Evolutionary conservation across 352 stramenopile species (phyloP).

Genomic region (Pythium vanterpoolii): DNA sequence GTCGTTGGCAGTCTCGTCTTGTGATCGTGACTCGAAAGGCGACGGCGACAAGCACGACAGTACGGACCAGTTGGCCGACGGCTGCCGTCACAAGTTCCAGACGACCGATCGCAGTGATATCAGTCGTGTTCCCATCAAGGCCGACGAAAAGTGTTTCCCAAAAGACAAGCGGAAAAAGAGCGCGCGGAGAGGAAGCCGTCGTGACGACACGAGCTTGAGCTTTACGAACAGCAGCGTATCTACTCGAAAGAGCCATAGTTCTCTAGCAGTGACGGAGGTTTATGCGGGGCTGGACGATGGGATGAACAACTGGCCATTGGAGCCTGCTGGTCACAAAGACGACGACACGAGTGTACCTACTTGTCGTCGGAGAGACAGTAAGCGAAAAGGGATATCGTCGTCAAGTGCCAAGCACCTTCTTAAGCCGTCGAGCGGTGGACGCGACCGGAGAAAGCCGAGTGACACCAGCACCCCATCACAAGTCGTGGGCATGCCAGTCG

Average conservation of each 20-base stretch:
- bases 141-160: constrained; percentile 15
- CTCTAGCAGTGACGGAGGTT: constrained; percentile 6
- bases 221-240: constrained; percentile 4
- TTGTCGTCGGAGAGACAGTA: constrained; percentile 8
- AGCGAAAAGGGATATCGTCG: not conserved
- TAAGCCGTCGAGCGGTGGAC: constrained; percentile 11
- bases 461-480: not conserved
- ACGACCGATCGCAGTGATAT: constrained; percentile 6
- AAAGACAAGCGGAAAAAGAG: constrained; percentile 26
- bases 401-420: constrained; percentile 5
- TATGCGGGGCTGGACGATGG: constrained; percentile 11
- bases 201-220: constrained; percentile 9
- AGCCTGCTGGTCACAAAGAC: constrained; percentile 8
- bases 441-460: constrained; percentile 10
- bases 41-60: constrained; percentile 11
- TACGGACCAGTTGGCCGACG: not conserved
- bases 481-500: not conserved
- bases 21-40: not conserved
- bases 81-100: constrained; percentile 3
- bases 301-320: constrained; percentile 5
- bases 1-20: not conserved
- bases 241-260: constrained; percentile 17
- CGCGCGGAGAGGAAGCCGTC: constrained; percentile 15
- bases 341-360: constrained; percentile 4
- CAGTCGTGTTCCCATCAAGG: constrained; percentile 12